A percentile compares a stretch with the other conserved stretches of the same genome.
phyloP scores from a whole-genome alignment of 768 basidiomycete genomes.

The Leucogyrophana mollusca region DNA sequence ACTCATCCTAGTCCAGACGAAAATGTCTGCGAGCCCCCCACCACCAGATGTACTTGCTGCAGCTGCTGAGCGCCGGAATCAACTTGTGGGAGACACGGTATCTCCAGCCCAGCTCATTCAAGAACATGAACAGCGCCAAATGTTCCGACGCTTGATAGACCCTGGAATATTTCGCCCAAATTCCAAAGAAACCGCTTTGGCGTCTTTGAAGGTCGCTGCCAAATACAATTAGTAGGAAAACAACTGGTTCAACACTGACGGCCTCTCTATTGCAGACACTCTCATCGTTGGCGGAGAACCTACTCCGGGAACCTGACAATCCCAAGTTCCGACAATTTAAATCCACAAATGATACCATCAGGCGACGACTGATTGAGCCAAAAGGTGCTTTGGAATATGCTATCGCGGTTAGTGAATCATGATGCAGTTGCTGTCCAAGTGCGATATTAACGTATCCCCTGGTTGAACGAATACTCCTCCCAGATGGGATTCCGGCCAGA shows the following conservation, averaged over 20 bases:
- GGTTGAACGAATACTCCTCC: too few relatives aligned
- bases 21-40: slow-evolving; percentile 13
- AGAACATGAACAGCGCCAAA: slow-evolving; percentile 67
- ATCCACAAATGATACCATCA: slow-evolving; percentile 67
- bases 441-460: neutral
- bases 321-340: slow-evolving; percentile 75
- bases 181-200: slow-evolving; percentile 54
- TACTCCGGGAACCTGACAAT: slow-evolving; percentile 71
- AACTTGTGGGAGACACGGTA: neutral
- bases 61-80: slow-evolving; percentile 25
- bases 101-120: slow-evolving; percentile 21
- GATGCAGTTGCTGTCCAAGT: too few relatives aligned
- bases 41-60: slow-evolving; percentile 23
- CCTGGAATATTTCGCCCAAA: slow-evolving; percentile 78
- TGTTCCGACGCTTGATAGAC: slow-evolving; percentile 74
- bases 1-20: slow-evolving; percentile 1
- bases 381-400: slow-evolving; percentile 79
- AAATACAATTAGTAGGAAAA: slow-evolving; percentile 5
- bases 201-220: slow-evolving; percentile 57
- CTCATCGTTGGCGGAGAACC: slow-evolving; percentile 67
- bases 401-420: slow-evolving; percentile 63
- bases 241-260: too few relatives aligned
- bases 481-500: slow-evolving; percentile 77
- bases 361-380: slow-evolving; percentile 64
- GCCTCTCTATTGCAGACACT: slow-evolving; percentile 50